Conservation (phyloP, 2,329 filamentous ascomycete genomes). For the Trichoderma afroharzianum region DNA sequence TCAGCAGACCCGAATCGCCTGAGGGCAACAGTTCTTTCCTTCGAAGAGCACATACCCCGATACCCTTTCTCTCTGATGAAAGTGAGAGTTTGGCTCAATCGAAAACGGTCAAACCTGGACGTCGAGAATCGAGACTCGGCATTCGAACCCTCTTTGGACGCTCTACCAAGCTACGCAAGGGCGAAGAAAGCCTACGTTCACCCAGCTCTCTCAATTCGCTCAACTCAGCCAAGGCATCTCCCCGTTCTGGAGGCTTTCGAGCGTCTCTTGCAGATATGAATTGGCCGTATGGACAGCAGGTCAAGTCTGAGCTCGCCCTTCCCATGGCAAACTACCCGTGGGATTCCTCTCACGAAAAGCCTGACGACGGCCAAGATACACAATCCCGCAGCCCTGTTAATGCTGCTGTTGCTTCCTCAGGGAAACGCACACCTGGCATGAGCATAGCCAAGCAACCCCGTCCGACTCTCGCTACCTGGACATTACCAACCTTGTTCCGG, state of each 20-base stretch:
- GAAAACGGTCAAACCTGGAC: slow-evolving; percentile 40
- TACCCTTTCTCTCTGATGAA: slow-evolving; percentile 13
- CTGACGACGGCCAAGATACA: slow-evolving; percentile 18
- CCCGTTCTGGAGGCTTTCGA: slow-evolving; percentile 39
- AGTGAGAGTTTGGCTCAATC: slow-evolving; percentile 33
- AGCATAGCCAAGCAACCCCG: slow-evolving; percentile 22
- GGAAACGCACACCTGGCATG: slow-evolving; percentile 19
- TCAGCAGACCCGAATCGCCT: slow-evolving; percentile 8
- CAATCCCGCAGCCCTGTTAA: slow-evolving; percentile 10
- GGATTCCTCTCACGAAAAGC: slow-evolving; percentile 5
- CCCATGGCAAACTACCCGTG: slow-evolving; percentile 1
- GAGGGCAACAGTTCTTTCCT: slow-evolving; percentile 17
- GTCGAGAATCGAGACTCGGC: slow-evolving; percentile 51
- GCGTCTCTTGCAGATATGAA: slow-evolving; percentile 45
- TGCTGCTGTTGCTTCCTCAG: background rate
- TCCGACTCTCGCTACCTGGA: slow-evolving; percentile 49
- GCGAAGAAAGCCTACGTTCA: slow-evolving; percentile 31
- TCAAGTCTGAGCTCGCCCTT: slow-evolving; percentile 21
- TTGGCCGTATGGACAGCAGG: slow-evolving; percentile 38
- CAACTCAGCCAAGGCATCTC: slow-evolving; percentile 23
- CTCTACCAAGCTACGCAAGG: slow-evolving; percentile 36
- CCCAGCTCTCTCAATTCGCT: slow-evolving; percentile 18
- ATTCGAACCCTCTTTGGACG: slow-evolving; percentile 51
- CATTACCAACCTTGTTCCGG: slow-evolving; percentile 76
- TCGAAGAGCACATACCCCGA: background rate